Evolutionary conservation across 2,329 filamentous ascomycete genomes (phyloP).

Genomic region (Hymenoscyphus infarciens): DNA sequence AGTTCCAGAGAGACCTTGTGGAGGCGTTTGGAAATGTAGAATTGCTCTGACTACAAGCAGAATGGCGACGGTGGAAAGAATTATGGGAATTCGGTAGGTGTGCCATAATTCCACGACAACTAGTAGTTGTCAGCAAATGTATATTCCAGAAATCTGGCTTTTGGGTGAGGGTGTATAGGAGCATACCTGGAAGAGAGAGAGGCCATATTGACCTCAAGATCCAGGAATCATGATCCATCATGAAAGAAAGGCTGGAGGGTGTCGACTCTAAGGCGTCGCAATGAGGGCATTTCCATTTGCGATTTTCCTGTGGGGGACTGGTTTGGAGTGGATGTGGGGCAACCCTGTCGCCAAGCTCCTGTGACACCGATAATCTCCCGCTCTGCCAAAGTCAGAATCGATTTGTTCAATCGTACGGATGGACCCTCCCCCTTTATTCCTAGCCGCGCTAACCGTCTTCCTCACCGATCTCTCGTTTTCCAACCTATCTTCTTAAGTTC

Average conservation of each 20-base stretch:
- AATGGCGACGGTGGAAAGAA: conserved; percentile 39
- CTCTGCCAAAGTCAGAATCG: too few relatives aligned
- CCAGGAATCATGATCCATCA: background rate
- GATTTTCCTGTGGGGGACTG: conserved; percentile 1
- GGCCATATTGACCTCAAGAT: background rate
- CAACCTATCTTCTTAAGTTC: too few relatives aligned
- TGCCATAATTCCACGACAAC: conserved; percentile 42
- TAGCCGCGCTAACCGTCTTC: too few relatives aligned
- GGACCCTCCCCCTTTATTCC: too few relatives aligned
- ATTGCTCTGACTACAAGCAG: conserved; percentile 37
- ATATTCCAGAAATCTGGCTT: background rate
- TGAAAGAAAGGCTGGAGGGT: background rate
- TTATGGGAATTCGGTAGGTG: conserved; percentile 42
- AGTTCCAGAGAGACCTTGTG: conserved; percentile 33
- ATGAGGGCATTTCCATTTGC: background rate
- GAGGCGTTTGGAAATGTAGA: conserved; percentile 33
- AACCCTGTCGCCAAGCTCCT: too few relatives aligned
- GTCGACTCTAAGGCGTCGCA: background rate
- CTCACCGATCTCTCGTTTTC: too few relatives aligned
- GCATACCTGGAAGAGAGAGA: background rate
- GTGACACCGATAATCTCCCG: too few relatives aligned
- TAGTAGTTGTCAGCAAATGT: conserved; percentile 15
- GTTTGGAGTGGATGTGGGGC: background rate
- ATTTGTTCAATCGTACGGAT: too few relatives aligned
- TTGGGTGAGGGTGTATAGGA: background rate